Percentiles rank a stretch among this genome's conserved stretches.
These are phyloP conservation scores for Sporothrix protearum DNA, from an alignment of 2,329 filamentous ascomycete species.

Conservation along the genomic window DNA sequence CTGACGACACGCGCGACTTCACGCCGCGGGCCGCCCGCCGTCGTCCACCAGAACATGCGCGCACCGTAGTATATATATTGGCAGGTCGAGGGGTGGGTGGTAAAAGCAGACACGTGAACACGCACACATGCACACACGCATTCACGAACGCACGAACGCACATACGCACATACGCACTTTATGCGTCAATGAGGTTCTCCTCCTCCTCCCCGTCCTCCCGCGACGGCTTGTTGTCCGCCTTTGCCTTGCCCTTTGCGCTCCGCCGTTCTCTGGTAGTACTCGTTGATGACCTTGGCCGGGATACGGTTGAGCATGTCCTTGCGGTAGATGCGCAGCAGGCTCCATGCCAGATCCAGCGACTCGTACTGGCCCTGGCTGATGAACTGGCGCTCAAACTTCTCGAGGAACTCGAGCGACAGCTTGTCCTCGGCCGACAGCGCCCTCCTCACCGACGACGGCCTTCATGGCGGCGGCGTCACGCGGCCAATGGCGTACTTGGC, in stretches of 20 bases:
- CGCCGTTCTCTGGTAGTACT: constrained; percentile 71
- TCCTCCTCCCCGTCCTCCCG: constrained; percentile 38
- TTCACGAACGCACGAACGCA: not conserved
- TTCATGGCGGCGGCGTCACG: constrained; percentile 99
- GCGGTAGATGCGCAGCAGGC: constrained; percentile 91
- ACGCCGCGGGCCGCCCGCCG: not conserved
- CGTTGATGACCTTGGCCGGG: constrained; percentile 75
- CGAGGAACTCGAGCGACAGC: constrained; percentile 95
- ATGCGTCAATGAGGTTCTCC: constrained; percentile 41
- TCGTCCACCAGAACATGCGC: not conserved
- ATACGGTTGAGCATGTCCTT: constrained; percentile 98
- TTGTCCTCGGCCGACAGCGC: constrained; percentile 95
- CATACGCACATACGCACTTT: constrained; percentile 14
- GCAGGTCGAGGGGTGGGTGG: not conserved
- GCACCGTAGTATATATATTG: constrained; percentile 12
- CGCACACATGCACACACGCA: not conserved
- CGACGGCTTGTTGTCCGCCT: constrained; percentile 42
- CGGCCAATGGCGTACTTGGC: constrained; percentile 99
- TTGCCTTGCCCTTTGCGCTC: constrained; percentile 62
- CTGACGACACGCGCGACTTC: not conserved
- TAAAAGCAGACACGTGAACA: too few relatives aligned
- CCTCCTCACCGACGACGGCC: constrained; percentile 97
- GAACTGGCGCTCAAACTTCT: constrained; percentile 96
- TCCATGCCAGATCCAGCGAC: constrained; percentile 94
- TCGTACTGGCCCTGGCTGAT: constrained; percentile 92